Evolutionary conservation across 345 rosid genomes (phyloP).

Genomic region (Balakata baccata): DNA sequence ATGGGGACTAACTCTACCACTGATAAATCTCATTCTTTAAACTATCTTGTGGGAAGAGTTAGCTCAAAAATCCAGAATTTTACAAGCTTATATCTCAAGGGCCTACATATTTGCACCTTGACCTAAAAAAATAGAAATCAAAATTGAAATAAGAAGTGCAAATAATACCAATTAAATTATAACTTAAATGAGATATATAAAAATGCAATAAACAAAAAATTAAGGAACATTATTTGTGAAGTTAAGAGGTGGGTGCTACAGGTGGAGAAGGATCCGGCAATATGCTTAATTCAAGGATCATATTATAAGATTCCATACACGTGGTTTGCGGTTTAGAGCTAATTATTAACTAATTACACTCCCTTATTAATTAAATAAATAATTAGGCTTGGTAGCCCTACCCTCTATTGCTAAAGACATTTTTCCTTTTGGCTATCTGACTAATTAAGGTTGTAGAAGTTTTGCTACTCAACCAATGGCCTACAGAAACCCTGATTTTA

Average conservation of each 20-base stretch:
- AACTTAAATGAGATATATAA: no score
- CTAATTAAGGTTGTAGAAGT: neutral
- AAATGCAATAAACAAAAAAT: no score
- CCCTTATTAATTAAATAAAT: neutral
- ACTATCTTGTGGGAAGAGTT: no score
- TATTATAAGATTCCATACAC: slow-evolving; percentile 29
- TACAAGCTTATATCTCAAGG: no score
- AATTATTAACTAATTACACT: slow-evolving; percentile 4
- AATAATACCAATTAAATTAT: no score
- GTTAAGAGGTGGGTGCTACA: slow-evolving; percentile 22
- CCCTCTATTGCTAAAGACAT: neutral
- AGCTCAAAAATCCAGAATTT: no score
- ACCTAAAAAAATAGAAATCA: no score
- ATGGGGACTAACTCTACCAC: no score
- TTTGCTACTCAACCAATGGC: slow-evolving; percentile 2
- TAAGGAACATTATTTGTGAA: neutral
- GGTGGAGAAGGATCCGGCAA: neutral
- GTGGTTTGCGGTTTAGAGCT: slow-evolving; percentile 18
- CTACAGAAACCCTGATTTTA: no score
- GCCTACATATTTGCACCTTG: slow-evolving; percentile 19
- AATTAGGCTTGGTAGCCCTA: neutral
- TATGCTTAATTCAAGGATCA: neutral
- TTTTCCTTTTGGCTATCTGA: neutral
- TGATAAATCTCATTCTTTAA: no score
- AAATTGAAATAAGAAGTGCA: no score